phyloP scores from a whole-genome alignment of 768 basidiomycete species.

The Tephrocybe sp. region DNA sequence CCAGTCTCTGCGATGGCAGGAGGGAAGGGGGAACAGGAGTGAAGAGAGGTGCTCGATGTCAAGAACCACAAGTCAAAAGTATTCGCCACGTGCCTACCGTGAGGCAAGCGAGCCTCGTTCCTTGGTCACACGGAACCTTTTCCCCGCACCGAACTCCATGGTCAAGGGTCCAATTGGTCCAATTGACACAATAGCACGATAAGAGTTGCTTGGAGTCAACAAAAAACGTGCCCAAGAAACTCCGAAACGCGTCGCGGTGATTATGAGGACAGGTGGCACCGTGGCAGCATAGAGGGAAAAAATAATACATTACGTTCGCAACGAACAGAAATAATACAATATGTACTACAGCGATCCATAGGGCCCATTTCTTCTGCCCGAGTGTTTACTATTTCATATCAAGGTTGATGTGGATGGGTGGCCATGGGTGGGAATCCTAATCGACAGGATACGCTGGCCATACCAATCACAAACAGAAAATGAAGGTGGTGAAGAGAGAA shows the following conservation, averaged over 20 bases:
- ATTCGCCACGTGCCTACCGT: constrained; percentile 15
- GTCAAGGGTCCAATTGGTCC: too few relatives aligned
- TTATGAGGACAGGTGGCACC: too few relatives aligned
- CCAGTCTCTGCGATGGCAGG: constrained; percentile 13
- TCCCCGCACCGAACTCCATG: too few relatives aligned
- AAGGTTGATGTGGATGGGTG: too few relatives aligned
- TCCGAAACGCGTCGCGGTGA: too few relatives aligned
- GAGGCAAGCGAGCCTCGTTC: constrained; percentile 14
- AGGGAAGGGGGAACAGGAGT: constrained; percentile 4
- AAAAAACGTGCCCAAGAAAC: too few relatives aligned
- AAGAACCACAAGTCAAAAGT: constrained; percentile 7
- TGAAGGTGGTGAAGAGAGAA: not conserved
- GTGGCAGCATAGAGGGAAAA: too few relatives aligned
- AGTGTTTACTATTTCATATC: not conserved
- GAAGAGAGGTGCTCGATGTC: constrained; percentile 12
- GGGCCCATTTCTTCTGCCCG: not conserved
- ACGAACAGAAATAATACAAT: not conserved
- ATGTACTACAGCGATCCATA: not conserved
- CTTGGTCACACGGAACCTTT: not conserved
- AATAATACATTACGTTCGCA: not conserved
- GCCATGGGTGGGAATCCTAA: not conserved
- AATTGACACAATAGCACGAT: too few relatives aligned
- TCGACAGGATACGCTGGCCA: not conserved
- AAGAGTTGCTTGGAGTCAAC: too few relatives aligned
- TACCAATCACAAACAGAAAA: not conserved